phyloP scores from a whole-genome alignment of 345 rosid species.

The Eutrema yunnanense region DNA sequence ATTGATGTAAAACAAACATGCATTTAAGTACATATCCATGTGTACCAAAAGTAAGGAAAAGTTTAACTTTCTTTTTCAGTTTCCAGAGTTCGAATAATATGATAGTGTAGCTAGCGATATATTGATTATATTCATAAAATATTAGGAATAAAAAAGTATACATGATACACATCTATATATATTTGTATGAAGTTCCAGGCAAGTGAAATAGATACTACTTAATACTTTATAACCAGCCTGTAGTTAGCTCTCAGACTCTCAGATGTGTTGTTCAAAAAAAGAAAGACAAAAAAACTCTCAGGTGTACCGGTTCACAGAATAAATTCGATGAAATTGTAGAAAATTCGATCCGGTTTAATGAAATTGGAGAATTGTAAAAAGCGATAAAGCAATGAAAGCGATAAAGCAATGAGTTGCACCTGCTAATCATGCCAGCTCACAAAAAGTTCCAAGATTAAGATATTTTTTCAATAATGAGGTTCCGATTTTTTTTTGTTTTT shows the following conservation, averaged over 20 bases:
- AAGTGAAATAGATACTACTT: neutral
- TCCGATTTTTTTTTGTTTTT: neutral
- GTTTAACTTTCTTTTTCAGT: neutral
- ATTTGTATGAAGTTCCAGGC: neutral
- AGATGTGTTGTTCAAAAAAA: neutral
- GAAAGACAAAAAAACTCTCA: too few relatives aligned
- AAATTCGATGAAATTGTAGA: neutral
- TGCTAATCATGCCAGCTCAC: slow-evolving; percentile 28
- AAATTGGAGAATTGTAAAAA: neutral
- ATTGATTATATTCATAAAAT: too few relatives aligned
- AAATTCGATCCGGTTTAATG: neutral
- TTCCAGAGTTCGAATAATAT: neutral
- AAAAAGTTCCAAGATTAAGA: slow-evolving; percentile 3
- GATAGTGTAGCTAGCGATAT: too few relatives aligned
- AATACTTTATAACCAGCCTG: too few relatives aligned
- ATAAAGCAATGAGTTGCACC: neutral
- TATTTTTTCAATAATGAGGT: neutral
- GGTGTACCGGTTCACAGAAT: neutral
- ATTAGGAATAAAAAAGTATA: neutral
- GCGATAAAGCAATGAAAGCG: neutral
- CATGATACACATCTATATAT: neutral
- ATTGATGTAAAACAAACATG: neutral
- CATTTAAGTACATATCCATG: neutral
- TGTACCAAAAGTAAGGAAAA: slow-evolving; percentile 1
- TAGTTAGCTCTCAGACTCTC: neutral